Conservation (phyloP, 805 yeast species). For the Candida berthetii region DNA sequence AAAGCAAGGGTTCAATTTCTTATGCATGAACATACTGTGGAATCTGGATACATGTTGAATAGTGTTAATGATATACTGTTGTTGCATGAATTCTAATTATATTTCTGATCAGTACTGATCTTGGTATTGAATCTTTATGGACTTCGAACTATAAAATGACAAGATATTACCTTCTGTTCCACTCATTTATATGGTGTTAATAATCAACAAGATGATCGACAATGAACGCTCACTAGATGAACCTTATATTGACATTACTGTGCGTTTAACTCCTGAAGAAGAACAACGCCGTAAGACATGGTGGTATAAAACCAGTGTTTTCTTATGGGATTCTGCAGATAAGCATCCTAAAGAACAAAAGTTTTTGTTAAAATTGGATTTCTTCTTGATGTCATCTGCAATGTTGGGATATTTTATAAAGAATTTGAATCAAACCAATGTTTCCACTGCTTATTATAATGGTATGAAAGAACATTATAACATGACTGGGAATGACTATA, state of each 20-base stretch:
- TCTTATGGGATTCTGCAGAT: constrained; percentile 20
- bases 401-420: constrained; percentile 38
- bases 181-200: too few relatives aligned
- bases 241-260: not conserved
- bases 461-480: constrained; percentile 35
- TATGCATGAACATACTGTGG: too few relatives aligned
- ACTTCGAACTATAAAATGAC: too few relatives aligned
- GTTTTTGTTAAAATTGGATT: constrained; percentile 25
- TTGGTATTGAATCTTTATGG: too few relatives aligned
- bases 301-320: not conserved
- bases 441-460: constrained; percentile 35
- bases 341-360: constrained; percentile 25
- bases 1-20: too few relatives aligned
- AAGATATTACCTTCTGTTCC: too few relatives aligned
- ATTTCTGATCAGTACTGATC: too few relatives aligned
- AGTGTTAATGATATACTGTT: too few relatives aligned
- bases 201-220: too few relatives aligned
- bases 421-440: constrained; percentile 31
- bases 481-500: constrained; percentile 34
- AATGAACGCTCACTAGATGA: too few relatives aligned
- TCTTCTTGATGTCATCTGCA: constrained; percentile 29
- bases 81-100: too few relatives aligned
- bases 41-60: too few relatives aligned
- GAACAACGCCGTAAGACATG: not conserved
- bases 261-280: not conserved